Percentiles rank a stretch among this genome's conserved stretches.
These are phyloP conservation scores for Verruconis gallopava DNA, from an alignment of 2,329 filamentous ascomycete species.

Conservation along the genomic window DNA sequence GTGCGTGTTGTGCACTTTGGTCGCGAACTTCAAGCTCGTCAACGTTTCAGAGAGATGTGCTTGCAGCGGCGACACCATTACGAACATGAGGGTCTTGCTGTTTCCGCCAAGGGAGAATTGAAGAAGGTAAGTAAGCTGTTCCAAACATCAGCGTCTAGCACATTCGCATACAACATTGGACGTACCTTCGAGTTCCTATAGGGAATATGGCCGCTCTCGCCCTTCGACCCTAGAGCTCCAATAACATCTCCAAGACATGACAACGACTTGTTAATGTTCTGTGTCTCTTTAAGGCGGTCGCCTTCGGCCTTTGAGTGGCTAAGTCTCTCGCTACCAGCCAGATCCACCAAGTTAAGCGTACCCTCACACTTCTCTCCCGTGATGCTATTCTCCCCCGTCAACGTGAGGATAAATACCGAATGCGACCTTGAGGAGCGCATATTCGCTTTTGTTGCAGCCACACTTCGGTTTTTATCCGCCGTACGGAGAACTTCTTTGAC, in stretches of 20 bases:
- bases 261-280: conserved; percentile 93
- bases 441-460: conserved; percentile 95
- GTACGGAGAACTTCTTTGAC: conserved; percentile 69
- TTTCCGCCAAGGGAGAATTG: conserved; percentile 93
- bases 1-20: conserved; percentile 85
- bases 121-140: conserved; percentile 73
- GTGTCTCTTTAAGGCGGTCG: conserved; percentile 80
- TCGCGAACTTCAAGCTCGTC: conserved; percentile 90
- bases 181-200: conserved; percentile 86
- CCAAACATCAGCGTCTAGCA: background rate
- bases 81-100: conserved; percentile 97
- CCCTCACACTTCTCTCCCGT: conserved; percentile 81
- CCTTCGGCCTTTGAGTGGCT: conserved; percentile 80
- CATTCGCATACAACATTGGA: conserved; percentile 5
- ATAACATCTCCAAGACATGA: conserved; percentile 92
- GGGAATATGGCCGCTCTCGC: conserved; percentile 66
- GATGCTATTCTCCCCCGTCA: conserved; percentile 52
- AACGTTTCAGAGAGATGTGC: conserved; percentile 84
- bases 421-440: conserved; percentile 89
- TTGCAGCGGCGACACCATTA: conserved; percentile 91
- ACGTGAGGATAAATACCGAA: conserved; percentile 81
- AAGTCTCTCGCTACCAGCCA: conserved; percentile 83
- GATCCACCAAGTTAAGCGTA: conserved; percentile 86
- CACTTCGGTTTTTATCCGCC: conserved; percentile 75
- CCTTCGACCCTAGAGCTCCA: conserved; percentile 56